phyloP scores from a whole-genome alignment of 345 rosid genomes.

The Linum trigynum region DNA sequence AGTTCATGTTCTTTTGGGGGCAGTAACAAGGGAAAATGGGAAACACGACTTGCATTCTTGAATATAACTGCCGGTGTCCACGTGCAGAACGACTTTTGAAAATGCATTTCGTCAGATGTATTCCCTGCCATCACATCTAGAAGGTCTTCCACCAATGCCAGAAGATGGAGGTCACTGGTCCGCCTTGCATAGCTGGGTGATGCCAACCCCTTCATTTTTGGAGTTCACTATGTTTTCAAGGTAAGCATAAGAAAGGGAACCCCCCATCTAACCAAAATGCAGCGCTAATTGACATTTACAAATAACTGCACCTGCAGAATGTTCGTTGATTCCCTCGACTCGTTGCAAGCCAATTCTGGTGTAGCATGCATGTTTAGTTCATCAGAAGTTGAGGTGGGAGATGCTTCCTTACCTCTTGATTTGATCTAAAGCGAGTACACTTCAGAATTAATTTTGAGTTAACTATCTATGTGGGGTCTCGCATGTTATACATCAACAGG shows the following conservation, averaged over 20 bases:
- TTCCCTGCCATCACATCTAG: conserved; percentile 49
- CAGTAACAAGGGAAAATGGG: background rate
- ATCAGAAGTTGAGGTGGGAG: conserved; percentile 54
- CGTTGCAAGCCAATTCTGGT: conserved; percentile 46
- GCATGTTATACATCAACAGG: conserved; percentile 35
- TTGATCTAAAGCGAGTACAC: background rate
- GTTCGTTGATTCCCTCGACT: conserved; percentile 86
- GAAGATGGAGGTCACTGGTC: conserved; percentile 90
- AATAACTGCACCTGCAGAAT: conserved; percentile 41
- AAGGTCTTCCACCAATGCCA: conserved; percentile 95
- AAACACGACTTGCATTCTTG: background rate
- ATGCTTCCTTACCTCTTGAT: background rate
- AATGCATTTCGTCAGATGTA: conserved; percentile 79
- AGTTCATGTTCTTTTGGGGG: background rate
- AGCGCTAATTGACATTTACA: background rate
- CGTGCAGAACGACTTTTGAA: conserved; percentile 61
- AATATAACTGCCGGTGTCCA: conserved; percentile 1
- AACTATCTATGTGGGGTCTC: background rate
- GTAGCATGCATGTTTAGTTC: conserved; percentile 56
- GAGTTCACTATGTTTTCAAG: conserved; percentile 88
- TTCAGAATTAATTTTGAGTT: too few species aligned
- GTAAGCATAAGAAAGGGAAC: conserved; percentile 22
- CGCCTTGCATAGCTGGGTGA: conserved; percentile 87
- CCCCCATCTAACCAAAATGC: background rate
- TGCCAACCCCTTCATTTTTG: conserved; percentile 92